A percentile compares a stretch with the other conserved stretches of the same genome.
Evolutionary conservation across 257 asterid species (phyloP).

Genomic region (Cynanchum wilfordii): DNA sequence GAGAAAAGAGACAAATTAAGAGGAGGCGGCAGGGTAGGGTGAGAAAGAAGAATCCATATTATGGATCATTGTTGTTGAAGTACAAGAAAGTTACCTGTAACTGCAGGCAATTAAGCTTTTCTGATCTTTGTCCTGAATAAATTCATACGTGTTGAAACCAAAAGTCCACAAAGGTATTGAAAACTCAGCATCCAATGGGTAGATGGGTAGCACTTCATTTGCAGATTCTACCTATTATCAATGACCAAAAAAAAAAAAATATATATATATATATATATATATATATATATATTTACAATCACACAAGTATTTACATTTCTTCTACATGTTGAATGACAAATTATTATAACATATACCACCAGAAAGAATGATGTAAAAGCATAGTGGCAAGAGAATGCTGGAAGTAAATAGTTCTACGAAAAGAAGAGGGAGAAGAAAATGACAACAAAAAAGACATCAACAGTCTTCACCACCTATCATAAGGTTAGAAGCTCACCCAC

Average conservation of each 20-base stretch:
- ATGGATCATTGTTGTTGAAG: background rate
- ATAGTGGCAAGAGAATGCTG: background rate
- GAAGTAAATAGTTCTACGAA: background rate
- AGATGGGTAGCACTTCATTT: slow-evolving; percentile 67
- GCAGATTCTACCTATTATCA: slow-evolving; percentile 66
- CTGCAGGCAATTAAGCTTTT: slow-evolving; percentile 66
- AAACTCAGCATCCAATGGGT: slow-evolving; percentile 74
- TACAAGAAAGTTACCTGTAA: slow-evolving; percentile 54
- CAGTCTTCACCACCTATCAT: background rate
- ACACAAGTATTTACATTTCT: background rate
- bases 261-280: no score
- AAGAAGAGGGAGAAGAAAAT: background rate
- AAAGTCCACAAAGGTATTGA: slow-evolving; percentile 86
- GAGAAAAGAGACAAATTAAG: background rate
- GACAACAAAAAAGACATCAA: background rate
- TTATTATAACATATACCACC: background rate
- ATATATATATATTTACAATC: no score
- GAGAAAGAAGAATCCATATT: background rate
- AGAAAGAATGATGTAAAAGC: background rate
- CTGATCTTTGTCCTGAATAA: slow-evolving; percentile 41
- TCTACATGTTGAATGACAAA: background rate
- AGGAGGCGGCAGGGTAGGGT: background rate
- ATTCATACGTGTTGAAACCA: slow-evolving; percentile 77
- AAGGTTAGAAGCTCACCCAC: slow-evolving; percentile 56
- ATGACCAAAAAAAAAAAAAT: background rate